Evolutionary conservation across 139 green algal genomes (phyloP).

Genomic region (Coelastrella sp.): DNA sequence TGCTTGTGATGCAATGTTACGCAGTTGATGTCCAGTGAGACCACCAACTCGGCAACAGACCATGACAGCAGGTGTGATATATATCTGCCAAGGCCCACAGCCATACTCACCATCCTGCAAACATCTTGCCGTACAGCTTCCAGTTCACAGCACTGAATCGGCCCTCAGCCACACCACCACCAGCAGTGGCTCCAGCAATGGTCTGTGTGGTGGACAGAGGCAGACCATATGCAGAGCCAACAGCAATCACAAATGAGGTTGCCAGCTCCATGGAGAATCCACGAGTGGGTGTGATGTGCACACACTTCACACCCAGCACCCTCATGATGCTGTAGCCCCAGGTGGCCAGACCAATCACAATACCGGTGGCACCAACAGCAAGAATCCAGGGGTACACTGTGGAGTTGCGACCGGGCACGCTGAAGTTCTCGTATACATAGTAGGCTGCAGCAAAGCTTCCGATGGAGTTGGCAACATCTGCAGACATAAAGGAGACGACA

Average conservation of each 20-base stretch:
- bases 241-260: conserved; percentile 41
- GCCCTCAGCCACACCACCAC: conserved; percentile 38
- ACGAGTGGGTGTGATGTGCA: conserved; percentile 65
- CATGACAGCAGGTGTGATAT: no score
- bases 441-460: conserved; percentile 79
- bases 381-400: conserved; percentile 41
- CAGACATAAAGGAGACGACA: conserved; percentile 57
- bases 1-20: no score
- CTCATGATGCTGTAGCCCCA: conserved; percentile 64
- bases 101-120: conserved; percentile 34
- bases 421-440: conserved; percentile 43
- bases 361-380: conserved; percentile 61
- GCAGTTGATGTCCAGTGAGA: no score
- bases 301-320: conserved; percentile 41
- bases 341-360: conserved; percentile 87
- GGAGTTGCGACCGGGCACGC: conserved; percentile 23
- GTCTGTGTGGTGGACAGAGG: conserved; percentile 69
- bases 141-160: conserved; percentile 17
- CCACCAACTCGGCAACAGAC: no score
- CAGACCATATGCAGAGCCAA: conserved; percentile 48
- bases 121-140: conserved; percentile 36
- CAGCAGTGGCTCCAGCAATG: conserved; percentile 51
- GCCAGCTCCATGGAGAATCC: conserved; percentile 78
- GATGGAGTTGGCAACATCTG: conserved; percentile 83
- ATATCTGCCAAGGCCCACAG: background rate